Evolutionary conservation across 2,329 filamentous ascomycete species (phyloP).

Genomic region (Penicillium sp.): DNA sequence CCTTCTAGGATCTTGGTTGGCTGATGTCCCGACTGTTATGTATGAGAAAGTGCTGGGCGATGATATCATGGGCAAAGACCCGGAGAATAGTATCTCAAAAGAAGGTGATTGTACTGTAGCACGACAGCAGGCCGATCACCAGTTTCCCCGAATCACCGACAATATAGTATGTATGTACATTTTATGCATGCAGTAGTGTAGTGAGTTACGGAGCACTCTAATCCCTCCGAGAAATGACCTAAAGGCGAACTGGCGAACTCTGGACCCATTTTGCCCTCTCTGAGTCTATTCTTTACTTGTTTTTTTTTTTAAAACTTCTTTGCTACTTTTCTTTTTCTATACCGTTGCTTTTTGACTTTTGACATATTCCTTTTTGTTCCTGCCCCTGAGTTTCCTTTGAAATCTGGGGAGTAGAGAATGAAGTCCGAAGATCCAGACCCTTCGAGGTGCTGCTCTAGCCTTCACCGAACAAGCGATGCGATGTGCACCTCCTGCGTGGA

Average conservation of each 20-base stretch:
- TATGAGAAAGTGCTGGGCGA: neutral
- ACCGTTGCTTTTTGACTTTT: conserved; percentile 2
- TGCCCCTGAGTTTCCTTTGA: neutral
- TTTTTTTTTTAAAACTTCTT: neutral
- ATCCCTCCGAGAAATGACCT: neutral
- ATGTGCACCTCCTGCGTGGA: conserved; percentile 4
- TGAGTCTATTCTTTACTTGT: neutral
- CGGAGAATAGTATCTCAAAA: neutral
- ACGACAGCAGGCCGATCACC: neutral
- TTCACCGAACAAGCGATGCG: neutral
- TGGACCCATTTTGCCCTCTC: neutral
- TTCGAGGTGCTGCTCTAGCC: neutral
- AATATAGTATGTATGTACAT: neutral
- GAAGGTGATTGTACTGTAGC: neutral
- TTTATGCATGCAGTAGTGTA: neutral
- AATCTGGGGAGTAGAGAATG: neutral
- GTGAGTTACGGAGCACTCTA: neutral
- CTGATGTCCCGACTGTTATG: neutral
- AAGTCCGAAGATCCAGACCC: conserved; percentile 4
- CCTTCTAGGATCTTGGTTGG: neutral
- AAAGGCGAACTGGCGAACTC: neutral
- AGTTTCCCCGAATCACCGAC: neutral
- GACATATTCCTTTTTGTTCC: neutral
- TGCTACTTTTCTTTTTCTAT: conserved; percentile 5
- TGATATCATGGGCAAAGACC: conserved; percentile 9